These are phyloP conservation scores for Sambucus nigra DNA, from an alignment of 129 eudicot genomes.

Conservation along the genomic window DNA sequence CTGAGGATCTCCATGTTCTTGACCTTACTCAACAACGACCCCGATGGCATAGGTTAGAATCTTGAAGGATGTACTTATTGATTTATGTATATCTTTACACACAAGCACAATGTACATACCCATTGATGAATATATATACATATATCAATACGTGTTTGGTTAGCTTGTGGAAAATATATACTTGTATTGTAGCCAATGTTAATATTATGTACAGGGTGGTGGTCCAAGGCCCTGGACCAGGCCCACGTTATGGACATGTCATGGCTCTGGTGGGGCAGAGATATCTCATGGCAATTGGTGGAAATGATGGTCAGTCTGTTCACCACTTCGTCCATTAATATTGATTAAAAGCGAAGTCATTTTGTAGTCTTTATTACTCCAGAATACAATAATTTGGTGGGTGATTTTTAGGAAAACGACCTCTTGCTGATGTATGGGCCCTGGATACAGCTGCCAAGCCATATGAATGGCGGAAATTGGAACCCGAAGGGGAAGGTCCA, in stretches of 20 bases:
- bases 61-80: conserved; percentile 12
- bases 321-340: background rate
- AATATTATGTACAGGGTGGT: conserved; percentile 62
- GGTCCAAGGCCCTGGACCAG: conserved; percentile 99
- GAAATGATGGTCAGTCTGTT: conserved; percentile 77
- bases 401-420: conserved; percentile 60
- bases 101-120: background rate
- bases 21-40: conserved; percentile 94
- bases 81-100: conserved; percentile 7
- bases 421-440: conserved; percentile 99
- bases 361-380: background rate
- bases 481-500: conserved; percentile 98
- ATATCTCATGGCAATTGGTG: conserved; percentile 97
- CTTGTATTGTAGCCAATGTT: background rate
- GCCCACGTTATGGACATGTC: conserved; percentile 96
- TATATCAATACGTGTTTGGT: too few species aligned
- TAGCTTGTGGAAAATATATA: too few species aligned
- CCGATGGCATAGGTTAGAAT: conserved; percentile 92
- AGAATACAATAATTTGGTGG: conserved; percentile 6
- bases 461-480: conserved; percentile 93
- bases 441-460: conserved; percentile 99
- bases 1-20: conserved; percentile 98
- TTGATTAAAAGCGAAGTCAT: background rate
- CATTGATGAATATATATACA: too few species aligned
- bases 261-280: conserved; percentile 99